Percentiles rank a stretch among this genome's conserved stretches.
Conservation (phyloP, 2,329 filamentous ascomycete species). For the Microdochium nivale region DNA sequence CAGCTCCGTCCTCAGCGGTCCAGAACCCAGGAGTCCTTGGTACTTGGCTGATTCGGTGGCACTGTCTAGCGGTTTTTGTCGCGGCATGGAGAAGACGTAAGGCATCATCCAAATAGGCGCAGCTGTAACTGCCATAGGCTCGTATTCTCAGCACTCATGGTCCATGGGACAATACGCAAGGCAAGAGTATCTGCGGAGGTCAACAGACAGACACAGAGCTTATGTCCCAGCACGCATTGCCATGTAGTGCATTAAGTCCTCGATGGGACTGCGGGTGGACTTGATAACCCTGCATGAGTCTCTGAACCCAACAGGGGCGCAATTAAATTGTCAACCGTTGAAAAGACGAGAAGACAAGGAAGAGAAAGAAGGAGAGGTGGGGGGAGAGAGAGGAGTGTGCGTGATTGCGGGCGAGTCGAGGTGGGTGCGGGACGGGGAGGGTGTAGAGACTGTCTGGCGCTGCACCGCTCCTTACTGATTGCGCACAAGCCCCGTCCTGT, state of each 20-base stretch:
- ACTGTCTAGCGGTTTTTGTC: background rate
- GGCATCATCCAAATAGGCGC: background rate
- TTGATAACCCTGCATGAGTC: background rate
- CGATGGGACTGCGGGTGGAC: too few species aligned
- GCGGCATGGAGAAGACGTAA: background rate
- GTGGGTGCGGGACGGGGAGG: background rate
- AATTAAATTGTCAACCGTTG: background rate
- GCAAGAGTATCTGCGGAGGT: too few species aligned
- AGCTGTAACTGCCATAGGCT: background rate
- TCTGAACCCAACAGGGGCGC: background rate
- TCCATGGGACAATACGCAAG: too few species aligned
- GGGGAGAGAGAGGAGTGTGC: background rate
- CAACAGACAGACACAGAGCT: too few species aligned
- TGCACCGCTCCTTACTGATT: conserved; percentile 39
- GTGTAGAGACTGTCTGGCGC: background rate
- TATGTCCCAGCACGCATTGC: too few species aligned
- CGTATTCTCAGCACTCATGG: too few species aligned
- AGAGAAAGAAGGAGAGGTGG: background rate
- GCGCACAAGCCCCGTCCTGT: conserved; percentile 40
- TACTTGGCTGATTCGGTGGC: background rate
- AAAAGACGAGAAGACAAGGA: background rate
- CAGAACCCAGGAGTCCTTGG: background rate
- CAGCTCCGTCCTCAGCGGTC: too few species aligned
- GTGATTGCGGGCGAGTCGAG: background rate
- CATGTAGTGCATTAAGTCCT: too few species aligned